Conservation (phyloP, 129 eudicot species). For the Artemisia argyi region DNA sequence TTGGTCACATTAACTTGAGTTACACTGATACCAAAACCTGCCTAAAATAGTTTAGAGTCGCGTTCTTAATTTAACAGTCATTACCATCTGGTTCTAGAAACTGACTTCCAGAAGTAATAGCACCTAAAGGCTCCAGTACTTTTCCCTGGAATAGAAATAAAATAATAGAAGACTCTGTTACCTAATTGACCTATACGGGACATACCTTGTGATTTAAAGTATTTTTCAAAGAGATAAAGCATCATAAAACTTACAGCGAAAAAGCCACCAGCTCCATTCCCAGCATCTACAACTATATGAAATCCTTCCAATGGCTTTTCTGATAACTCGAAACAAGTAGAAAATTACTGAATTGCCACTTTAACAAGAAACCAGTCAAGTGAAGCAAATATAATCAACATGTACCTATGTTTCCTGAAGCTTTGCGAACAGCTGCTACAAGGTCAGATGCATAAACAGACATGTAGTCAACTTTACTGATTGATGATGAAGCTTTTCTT, state of each 20-base stretch:
- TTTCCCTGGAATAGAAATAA: slow-evolving; percentile 60
- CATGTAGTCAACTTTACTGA: slow-evolving; percentile 86
- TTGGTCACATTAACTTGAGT: slow-evolving; percentile 1
- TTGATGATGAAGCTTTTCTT: slow-evolving; percentile 44
- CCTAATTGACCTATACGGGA: background rate
- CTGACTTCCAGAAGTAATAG: slow-evolving; percentile 87
- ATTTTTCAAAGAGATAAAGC: no score
- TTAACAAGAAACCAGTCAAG: background rate
- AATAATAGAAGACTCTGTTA: background rate
- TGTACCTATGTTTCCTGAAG: slow-evolving; percentile 84
- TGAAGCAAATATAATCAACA: background rate
- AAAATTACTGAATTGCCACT: slow-evolving; percentile 16
- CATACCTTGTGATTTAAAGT: background rate
- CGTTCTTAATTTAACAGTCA: background rate
- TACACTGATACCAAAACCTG: slow-evolving; percentile 1
- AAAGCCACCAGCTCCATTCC: slow-evolving; percentile 99
- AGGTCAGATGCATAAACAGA: slow-evolving; percentile 73
- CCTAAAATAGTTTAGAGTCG: background rate
- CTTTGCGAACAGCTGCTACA: slow-evolving; percentile 92
- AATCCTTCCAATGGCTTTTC: slow-evolving; percentile 97
- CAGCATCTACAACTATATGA: slow-evolving; percentile 97
- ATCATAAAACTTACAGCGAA: slow-evolving; percentile 65
- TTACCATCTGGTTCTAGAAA: slow-evolving; percentile 98
- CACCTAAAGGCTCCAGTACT: slow-evolving; percentile 97
- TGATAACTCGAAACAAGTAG: slow-evolving; percentile 33